Evolutionary conservation across 2,329 filamentous ascomycete species (phyloP), one percentile per base, ranked within the genome.

Genomic region (Claviceps maximensis): DNA sequence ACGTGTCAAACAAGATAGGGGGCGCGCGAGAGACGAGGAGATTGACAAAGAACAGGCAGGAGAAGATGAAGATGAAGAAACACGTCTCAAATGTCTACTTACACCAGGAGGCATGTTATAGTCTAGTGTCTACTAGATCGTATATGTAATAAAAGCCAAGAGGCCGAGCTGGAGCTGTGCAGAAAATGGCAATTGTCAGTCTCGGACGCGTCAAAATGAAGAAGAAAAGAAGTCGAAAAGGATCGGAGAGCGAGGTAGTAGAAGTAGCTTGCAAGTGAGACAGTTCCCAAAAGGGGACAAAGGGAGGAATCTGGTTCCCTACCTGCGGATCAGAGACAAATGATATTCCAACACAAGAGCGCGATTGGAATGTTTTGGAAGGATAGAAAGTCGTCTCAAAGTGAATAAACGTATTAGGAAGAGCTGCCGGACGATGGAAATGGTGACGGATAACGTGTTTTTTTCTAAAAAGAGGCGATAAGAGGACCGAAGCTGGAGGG

Each of bases 341-440:
- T 61, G 57, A 61, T 58, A 59, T 57, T 57, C 57, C 56, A 58
- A 59, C 59, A 63, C 66, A 64, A 63, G 58, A 66, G 57, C 57
- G 62, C 58, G 65, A 61, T 62, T 64, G 67, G 66, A 69, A 69
- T 69, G 66, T 59, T 68, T 56, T 62, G 60, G 56, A 56, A 57
- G 50, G 59, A 56, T 53, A 58, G 57, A 61, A 61, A 64, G 61
- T 52, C 54, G 61, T 57, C 55, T 46, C 57, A 60, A 58, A 57
- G 61, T 64, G 59, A 53, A 59, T 66, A 59, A 57, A 55, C 38
- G 55, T 59, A 63, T 61, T 62, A 62, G 58, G 64, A 59, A 56
- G 58, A 54, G 55, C 59, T 58, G 56, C 54, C 57, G 55, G 53
- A 56, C 48, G 55, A 57, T 55, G 58, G 54, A 55, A 56, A 55